These are phyloP conservation scores for Pyracantha coccinea DNA, from an alignment of 331 rosid species.

Conservation along the genomic window DNA sequence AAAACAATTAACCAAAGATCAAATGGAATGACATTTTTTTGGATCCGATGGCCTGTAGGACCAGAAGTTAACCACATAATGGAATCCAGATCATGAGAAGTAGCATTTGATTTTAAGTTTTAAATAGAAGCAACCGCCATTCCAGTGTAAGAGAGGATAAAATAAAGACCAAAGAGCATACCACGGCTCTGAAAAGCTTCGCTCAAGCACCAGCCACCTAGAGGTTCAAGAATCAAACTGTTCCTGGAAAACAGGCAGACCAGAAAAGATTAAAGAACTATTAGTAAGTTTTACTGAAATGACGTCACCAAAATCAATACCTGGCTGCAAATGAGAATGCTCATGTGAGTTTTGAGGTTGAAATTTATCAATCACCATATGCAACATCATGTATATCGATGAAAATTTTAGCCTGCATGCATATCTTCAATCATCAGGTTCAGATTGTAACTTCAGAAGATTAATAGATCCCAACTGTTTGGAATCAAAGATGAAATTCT, in stretches of 20 bases:
- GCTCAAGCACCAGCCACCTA: neutral
- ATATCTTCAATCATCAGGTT: neutral
- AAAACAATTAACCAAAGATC: neutral
- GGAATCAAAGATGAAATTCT: neutral
- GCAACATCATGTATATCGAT: neutral
- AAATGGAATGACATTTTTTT: neutral
- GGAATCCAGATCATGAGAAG: no score
- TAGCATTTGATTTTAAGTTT: neutral
- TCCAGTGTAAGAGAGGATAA: neutral
- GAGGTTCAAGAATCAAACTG: neutral
- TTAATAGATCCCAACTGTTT: neutral
- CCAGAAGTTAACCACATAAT: no score
- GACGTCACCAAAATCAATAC: conserved; percentile 5
- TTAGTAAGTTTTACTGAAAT: neutral
- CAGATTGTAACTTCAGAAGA: neutral
- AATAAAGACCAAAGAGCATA: neutral
- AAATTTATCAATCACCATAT: neutral
- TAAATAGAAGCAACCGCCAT: neutral
- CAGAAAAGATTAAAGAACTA: neutral
- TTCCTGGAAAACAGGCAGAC: neutral
- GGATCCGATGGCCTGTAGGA: neutral
- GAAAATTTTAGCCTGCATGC: neutral
- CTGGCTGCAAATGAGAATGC: conserved; percentile 7
- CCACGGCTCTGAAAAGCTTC: conserved; percentile 6
- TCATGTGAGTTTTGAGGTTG: neutral